phyloP scores from a whole-genome alignment of 768 basidiomycete genomes.

The Leccinum subtestaceum region DNA sequence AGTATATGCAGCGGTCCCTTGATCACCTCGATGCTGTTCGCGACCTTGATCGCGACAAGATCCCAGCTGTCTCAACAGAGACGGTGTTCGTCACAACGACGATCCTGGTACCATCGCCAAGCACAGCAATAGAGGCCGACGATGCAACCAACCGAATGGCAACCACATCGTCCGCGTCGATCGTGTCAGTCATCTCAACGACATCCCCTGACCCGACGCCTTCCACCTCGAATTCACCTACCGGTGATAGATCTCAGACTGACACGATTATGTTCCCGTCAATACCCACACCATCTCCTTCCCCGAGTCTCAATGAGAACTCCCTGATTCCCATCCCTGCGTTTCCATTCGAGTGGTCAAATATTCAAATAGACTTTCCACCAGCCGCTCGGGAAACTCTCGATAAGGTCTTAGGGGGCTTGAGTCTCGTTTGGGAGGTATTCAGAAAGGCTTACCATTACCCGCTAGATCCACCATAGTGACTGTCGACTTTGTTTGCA shows the following conservation, averaged over 20 bases:
- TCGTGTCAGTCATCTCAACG: slow-evolving; percentile 9
- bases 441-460: slow-evolving; percentile 34
- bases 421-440: slow-evolving; percentile 30
- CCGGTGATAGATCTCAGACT: slow-evolving; percentile 12
- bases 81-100: slow-evolving; percentile 34
- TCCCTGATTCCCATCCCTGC: slow-evolving; percentile 19
- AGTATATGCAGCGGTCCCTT: slow-evolving; percentile 23
- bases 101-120: slow-evolving; percentile 13
- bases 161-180: slow-evolving; percentile 3
- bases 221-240: slow-evolving; percentile 4
- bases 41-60: slow-evolving; percentile 6
- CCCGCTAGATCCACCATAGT: slow-evolving; percentile 34
- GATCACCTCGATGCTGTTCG: slow-evolving; percentile 17
- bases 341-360: slow-evolving; percentile 30
- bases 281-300: slow-evolving; percentile 14
- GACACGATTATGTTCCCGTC: slow-evolving; percentile 10
- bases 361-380: slow-evolving; percentile 25
- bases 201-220: slow-evolving; percentile 2
- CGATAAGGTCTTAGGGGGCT: slow-evolving; percentile 27
- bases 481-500: not conserved
- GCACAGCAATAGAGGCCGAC: not conserved
- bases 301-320: slow-evolving; percentile 12
- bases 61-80: slow-evolving; percentile 11
- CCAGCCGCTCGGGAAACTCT: slow-evolving; percentile 22
- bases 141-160: slow-evolving; percentile 4